Evolutionary conservation across 2,329 filamentous ascomycete genomes (phyloP).

Genomic region (Neophaeococcomyces aloes): DNA sequence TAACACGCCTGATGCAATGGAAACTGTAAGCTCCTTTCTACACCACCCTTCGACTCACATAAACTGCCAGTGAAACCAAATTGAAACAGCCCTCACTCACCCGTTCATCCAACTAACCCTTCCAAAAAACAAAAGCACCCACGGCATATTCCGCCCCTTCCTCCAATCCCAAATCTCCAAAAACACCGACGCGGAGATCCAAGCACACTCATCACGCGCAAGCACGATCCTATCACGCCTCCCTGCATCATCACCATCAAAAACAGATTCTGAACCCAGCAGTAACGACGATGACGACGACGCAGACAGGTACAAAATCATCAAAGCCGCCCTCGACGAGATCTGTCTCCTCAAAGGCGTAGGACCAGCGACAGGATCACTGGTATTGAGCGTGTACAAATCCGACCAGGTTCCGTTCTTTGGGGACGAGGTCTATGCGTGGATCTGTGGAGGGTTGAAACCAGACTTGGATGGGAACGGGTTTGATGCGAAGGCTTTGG

Average conservation of each 20-base stretch:
- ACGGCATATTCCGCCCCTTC: slow-evolving; percentile 31
- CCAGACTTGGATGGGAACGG: slow-evolving; percentile 7
- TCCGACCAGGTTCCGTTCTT: slow-evolving; percentile 30
- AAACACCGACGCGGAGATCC: slow-evolving; percentile 15
- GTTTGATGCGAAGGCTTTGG: slow-evolving; percentile 7
- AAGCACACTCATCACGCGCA: slow-evolving; percentile 13
- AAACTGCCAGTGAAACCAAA: too few species aligned
- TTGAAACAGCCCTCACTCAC: too few species aligned
- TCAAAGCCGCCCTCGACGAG: slow-evolving; percentile 25
- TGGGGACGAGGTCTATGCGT: slow-evolving; percentile 34
- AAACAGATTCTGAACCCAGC: too few species aligned
- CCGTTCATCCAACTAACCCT: neutral
- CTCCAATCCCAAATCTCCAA: slow-evolving; percentile 32
- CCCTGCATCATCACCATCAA: too few species aligned
- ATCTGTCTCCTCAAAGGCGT: slow-evolving; percentile 32
- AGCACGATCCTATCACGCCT: neutral
- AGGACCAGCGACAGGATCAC: slow-evolving; percentile 33
- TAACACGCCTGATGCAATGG: too few species aligned
- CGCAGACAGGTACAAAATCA: slow-evolving; percentile 1
- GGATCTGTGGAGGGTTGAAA: slow-evolving; percentile 24
- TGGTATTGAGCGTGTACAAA: slow-evolving; percentile 29
- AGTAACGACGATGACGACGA: slow-evolving; percentile 7
- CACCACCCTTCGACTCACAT: too few species aligned
- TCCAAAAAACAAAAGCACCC: slow-evolving; percentile 25
- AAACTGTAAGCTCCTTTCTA: too few species aligned